These are phyloP conservation scores for Inga leiocalycina DNA, from an alignment of 306 rosid genomes.

Conservation along the genomic window DNA sequence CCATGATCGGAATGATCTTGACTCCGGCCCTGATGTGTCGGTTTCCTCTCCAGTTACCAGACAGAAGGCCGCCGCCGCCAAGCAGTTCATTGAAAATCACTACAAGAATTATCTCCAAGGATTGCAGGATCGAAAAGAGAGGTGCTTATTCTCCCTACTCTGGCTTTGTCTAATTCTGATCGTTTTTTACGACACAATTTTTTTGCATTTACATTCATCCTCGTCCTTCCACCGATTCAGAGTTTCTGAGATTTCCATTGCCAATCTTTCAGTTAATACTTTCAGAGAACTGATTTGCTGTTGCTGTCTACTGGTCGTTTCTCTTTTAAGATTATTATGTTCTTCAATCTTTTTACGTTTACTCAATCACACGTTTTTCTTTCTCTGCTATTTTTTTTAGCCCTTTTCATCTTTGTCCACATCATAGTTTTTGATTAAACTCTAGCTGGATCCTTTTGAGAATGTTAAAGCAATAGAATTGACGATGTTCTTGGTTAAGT, in stretches of 20 bases:
- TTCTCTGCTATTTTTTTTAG: not conserved
- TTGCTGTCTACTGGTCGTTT: not conserved
- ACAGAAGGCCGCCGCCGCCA: slow-evolving; percentile 95
- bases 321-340: not conserved
- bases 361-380: not conserved
- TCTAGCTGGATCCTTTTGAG: not conserved
- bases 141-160: slow-evolving; percentile 38
- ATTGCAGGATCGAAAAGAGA: slow-evolving; percentile 94
- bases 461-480: not conserved
- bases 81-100: slow-evolving; percentile 96
- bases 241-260: slow-evolving; percentile 12
- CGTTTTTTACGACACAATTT: not conserved
- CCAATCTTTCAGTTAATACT: slow-evolving; percentile 6
- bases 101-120: slow-evolving; percentile 95
- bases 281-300: not conserved
- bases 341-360: not conserved
- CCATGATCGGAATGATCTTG: slow-evolving; percentile 67
- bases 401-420: not conserved
- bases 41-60: slow-evolving; percentile 94
- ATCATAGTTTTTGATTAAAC: not conserved
- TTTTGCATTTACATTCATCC: not conserved
- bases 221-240: not conserved
- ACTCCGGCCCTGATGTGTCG: slow-evolving; percentile 72
- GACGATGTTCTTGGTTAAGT: not conserved
- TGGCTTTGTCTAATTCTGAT: not conserved